A percentile compares a stretch with the other conserved stretches of the same genome.
These are phyloP conservation scores for Pseudogymnoascus sp. DNA, from an alignment of 2,329 filamentous ascomycete genomes.

Conservation along the genomic window DNA sequence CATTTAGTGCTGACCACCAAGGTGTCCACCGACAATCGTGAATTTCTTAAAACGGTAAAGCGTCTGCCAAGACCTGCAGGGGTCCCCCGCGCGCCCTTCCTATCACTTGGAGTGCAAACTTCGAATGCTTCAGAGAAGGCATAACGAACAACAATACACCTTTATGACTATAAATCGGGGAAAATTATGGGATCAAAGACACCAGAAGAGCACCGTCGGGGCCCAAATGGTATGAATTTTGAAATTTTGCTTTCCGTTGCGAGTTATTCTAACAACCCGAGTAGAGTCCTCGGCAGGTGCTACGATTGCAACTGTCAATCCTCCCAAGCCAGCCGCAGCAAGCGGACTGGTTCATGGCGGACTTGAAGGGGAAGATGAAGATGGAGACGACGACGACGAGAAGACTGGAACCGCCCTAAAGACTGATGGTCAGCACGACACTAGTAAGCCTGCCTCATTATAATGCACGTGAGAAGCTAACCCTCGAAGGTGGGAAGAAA, in stretches of 20 bases:
- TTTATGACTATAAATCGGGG: neutral
- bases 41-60: neutral
- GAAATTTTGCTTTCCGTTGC: neutral
- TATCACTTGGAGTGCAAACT: neutral
- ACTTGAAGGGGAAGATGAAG: slow-evolving; percentile 24
- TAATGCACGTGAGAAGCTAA: slow-evolving; percentile 34
- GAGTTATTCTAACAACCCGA: neutral
- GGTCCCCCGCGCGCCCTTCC: neutral
- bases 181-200: neutral
- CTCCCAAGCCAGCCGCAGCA: neutral
- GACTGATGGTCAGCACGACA: neutral
- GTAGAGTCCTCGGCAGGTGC: neutral
- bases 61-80: neutral
- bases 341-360: neutral
- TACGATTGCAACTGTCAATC: neutral
- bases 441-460: slow-evolving; percentile 19
- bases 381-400: slow-evolving; percentile 5
- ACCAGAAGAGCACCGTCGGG: slow-evolving; percentile 3
- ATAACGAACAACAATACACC: neutral
- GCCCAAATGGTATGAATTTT: neutral
- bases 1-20: slow-evolving; percentile 1
- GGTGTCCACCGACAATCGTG: neutral
- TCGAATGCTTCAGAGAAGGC: neutral
- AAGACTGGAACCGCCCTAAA: neutral
- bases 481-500: slow-evolving; percentile 50